Evolutionary conservation across 1,284 basidiomycete genomes (phyloP).

Genomic region (Cutaneotrichosporon spelunceum): DNA sequence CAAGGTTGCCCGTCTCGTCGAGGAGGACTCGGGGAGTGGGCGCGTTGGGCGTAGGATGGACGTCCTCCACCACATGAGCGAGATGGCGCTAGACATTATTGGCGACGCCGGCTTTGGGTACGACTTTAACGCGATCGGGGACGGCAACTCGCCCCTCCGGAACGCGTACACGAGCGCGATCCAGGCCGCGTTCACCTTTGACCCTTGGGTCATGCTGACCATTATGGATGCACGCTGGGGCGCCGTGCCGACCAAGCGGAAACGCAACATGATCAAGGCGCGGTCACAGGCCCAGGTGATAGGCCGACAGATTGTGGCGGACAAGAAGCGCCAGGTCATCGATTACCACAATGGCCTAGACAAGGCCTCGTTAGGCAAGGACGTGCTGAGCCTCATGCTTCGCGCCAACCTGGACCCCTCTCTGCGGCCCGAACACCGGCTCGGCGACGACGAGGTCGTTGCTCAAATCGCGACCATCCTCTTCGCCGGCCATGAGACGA

Average conservation of each 20-base stretch:
- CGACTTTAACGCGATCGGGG: slow-evolving; percentile 51
- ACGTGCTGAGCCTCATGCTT: slow-evolving; percentile 56
- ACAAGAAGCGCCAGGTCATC: not conserved
- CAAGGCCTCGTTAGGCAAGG: slow-evolving; percentile 48
- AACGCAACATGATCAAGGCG: not conserved
- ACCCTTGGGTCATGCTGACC: not conserved
- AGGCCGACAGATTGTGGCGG: slow-evolving; percentile 22
- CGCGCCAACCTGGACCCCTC: slow-evolving; percentile 61
- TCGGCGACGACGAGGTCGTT: slow-evolving; percentile 65
- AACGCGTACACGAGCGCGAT: not conserved
- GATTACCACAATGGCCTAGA: slow-evolving; percentile 36
- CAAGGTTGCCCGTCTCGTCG: slow-evolving; percentile 62
- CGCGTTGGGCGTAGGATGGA: slow-evolving; percentile 50
- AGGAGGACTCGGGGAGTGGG: slow-evolving; percentile 54
- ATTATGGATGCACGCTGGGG: not conserved
- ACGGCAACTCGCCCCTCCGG: not conserved
- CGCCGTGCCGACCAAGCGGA: not conserved
- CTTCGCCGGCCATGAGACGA: slow-evolving; percentile 69
- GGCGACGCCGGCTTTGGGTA: slow-evolving; percentile 66
- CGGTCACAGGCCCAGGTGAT: not conserved
- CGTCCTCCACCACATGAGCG: slow-evolving; percentile 59
- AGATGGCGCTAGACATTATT: slow-evolving; percentile 65
- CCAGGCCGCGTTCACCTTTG: not conserved
- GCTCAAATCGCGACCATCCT: slow-evolving; percentile 76
- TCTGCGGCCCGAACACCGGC: slow-evolving; percentile 56